Conservation (phyloP, 1,284 basidiomycete genomes). For the Albatrellus sp. region DNA sequence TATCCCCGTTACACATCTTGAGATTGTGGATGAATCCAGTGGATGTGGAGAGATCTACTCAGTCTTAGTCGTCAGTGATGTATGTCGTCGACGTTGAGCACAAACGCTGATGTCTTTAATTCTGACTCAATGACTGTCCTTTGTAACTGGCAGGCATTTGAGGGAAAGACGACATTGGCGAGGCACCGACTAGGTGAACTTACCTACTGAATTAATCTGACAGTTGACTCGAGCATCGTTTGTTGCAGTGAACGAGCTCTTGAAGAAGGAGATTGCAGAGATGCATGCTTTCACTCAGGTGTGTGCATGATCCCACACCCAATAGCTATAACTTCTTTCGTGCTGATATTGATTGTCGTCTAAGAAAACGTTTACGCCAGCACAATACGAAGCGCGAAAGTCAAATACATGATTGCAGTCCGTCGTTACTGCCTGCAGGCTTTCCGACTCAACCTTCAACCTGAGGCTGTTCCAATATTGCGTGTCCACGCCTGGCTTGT, state of each 20-base stretch:
- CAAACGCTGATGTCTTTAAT: neutral
- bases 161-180: conserved; percentile 63
- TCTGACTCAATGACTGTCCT: neutral
- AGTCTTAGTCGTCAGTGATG: conserved; percentile 65
- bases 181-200: conserved; percentile 53
- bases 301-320: conserved; percentile 8
- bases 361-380: conserved; percentile 67
- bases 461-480: too few species aligned
- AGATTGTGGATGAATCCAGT: conserved; percentile 63
- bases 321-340: neutral
- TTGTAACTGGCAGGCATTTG: conserved; percentile 37
- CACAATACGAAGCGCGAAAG: conserved; percentile 44
- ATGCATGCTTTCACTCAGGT: conserved; percentile 84
- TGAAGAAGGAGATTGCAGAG: conserved; percentile 61
- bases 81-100: conserved; percentile 17
- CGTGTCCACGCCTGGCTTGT: too few species aligned
- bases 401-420: neutral
- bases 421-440: too few species aligned
- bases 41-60: conserved; percentile 71
- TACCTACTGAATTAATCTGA: too few species aligned
- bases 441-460: too few species aligned
- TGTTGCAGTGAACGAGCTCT: conserved; percentile 52
- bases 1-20: conserved; percentile 49
- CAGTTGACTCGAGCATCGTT: neutral
- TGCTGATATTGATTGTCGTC: neutral